Evolutionary conservation across 2,329 filamentous ascomycete species (phyloP), one percentile per base, ranked within the genome.

Genomic region (Fusarium sp.): DNA sequence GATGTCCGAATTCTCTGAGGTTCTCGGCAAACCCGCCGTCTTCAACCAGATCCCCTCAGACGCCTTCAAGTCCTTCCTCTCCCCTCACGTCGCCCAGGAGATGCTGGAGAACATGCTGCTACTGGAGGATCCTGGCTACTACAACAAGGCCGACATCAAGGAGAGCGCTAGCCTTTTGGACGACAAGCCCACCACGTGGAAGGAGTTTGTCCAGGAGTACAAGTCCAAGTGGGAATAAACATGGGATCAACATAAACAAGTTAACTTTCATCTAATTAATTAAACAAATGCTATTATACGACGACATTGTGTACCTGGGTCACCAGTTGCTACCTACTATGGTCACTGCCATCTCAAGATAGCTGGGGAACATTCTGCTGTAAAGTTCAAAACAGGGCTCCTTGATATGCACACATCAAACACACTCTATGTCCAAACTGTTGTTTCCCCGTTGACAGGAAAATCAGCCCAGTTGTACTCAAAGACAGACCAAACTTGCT

Each of bases 91-190:
- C 8, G 78, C 79, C 1, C 72, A 82, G 60, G 85, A 86, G 70
- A 56, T 86, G 71, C 65, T 83, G 14, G 84, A 86, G 77, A 86
- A 85, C 66, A 81, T 85, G 78, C 71, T 81, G n/a, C 76, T 86
- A 9, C 68, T 86, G n/a, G 79, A 82, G 33, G 81, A 83, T 20
- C 84, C 82, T 6, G 84, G 84, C 1, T 86, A 86, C 70, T 86
- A 83, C 37, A 81, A 67, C 6, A 82, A 81, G 1, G 82, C 78
- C 35, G 76, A 78, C 45, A 66, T 85, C 10, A 74, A 76, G 12
- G 79, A 80, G 68, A 83, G 81, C 33, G 61, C 79, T 47, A 71
- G 65, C 3, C 71, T 85, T 32, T 45, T 86, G 6, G 80, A 81
- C 4, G 81, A 84, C 38, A 79, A 80, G 79, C 79, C 83, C 3